These are phyloP conservation scores for Vitis cinerea DNA, from an alignment of 164 flowering plant species.

Conservation along the genomic window DNA sequence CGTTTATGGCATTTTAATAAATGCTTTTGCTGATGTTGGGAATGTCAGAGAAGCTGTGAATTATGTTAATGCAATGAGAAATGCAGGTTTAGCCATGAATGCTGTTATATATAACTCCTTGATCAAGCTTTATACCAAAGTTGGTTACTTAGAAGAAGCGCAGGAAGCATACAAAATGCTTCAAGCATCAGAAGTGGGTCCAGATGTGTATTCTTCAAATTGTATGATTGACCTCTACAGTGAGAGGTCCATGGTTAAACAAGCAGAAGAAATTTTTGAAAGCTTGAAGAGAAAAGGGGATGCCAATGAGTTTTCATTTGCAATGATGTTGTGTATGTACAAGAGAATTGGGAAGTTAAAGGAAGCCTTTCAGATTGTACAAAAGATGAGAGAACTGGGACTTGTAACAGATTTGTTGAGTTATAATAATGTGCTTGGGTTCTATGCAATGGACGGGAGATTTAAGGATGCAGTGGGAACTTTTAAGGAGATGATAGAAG, in stretches of 20 bases:
- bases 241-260: constrained; percentile 56
- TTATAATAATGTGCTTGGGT: constrained; percentile 65
- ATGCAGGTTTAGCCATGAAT: constrained; percentile 59
- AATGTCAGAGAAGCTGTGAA: constrained; percentile 46
- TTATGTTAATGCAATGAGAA: constrained; percentile 57
- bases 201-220: constrained; percentile 74
- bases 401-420: constrained; percentile 66
- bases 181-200: constrained; percentile 44
- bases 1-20: constrained; percentile 76
- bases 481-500: constrained; percentile 63
- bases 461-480: constrained; percentile 59
- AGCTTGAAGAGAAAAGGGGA: constrained; percentile 47
- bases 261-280: constrained; percentile 73
- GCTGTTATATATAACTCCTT: constrained; percentile 66
- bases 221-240: constrained; percentile 93
- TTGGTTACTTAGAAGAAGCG: constrained; percentile 80
- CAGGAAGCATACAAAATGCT: constrained; percentile 59
- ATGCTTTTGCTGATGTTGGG: constrained; percentile 86
- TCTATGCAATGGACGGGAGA: constrained; percentile 70
- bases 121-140: constrained; percentile 88
- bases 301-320: constrained; percentile 89
- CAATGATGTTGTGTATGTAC: constrained; percentile 95
- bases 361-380: constrained; percentile 60
- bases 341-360: constrained; percentile 56
- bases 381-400: constrained; percentile 63